Conservation (phyloP, 139 green algal species). For the Parachlorella kessleri region DNA sequence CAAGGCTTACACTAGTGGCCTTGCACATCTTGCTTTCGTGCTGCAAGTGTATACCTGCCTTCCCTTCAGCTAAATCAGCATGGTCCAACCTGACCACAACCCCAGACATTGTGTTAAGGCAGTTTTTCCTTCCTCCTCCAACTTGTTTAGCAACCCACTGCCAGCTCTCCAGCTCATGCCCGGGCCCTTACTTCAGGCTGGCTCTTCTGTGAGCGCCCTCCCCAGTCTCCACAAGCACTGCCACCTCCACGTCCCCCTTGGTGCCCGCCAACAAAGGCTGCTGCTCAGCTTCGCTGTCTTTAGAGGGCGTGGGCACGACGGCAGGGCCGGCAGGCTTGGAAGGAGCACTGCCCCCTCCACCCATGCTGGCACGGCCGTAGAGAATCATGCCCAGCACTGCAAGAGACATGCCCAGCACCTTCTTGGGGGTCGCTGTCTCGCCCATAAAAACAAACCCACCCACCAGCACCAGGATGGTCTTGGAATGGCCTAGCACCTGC, state of each 20-base stretch:
- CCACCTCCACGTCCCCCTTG: not conserved
- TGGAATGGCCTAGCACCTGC: constrained; percentile 82
- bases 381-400: constrained; percentile 77
- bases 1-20: no score
- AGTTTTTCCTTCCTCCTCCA: no score
- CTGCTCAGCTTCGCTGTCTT: not conserved
- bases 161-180: not conserved
- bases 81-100: no score
- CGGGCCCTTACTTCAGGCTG: not conserved
- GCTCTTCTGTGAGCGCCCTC: no score
- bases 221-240: no score
- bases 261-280: not conserved
- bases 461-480: constrained; percentile 80
- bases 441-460: constrained; percentile 67
- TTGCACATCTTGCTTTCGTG: no score
- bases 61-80: no score
- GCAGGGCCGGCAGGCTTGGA: not conserved
- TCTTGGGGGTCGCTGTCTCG: constrained; percentile 56
- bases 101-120: no score
- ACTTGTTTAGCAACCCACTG: no score
- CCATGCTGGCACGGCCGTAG: constrained; percentile 49
- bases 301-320: not conserved
- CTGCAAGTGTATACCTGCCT: no score
- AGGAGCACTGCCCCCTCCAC: no score
- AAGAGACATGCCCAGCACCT: constrained; percentile 67